Conservation (phyloP, 192 early-diverging fungal species). For the Paraglomus brasilianum region DNA sequence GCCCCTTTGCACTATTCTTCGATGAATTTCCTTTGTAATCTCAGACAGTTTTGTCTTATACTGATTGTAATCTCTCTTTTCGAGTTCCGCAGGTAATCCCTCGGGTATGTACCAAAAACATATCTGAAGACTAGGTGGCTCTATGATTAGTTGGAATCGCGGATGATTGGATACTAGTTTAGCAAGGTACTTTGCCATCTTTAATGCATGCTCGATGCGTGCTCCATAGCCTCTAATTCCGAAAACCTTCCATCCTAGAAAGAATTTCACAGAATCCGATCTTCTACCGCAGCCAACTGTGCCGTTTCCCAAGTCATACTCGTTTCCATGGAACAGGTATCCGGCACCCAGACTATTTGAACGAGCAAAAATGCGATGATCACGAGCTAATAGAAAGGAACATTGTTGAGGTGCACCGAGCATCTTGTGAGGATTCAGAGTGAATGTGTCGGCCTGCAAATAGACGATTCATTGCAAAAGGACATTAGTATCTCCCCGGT, state of each 20-base stretch:
- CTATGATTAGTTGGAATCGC: constrained; percentile 44
- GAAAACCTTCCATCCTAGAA: constrained; percentile 74
- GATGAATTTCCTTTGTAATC: constrained; percentile 47
- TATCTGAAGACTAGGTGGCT: constrained; percentile 50
- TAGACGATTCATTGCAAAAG: neutral
- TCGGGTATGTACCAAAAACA: constrained; percentile 79
- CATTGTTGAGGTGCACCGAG: constrained; percentile 78
- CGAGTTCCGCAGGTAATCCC: constrained; percentile 16
- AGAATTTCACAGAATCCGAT: constrained; percentile 78
- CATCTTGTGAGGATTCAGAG: constrained; percentile 82
- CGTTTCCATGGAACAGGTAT: constrained; percentile 69
- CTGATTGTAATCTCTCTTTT: constrained; percentile 28
- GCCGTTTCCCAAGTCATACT: constrained; percentile 72
- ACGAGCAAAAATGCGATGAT: constrained; percentile 53
- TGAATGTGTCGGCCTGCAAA: constrained; percentile 61
- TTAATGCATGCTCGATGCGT: constrained; percentile 60
- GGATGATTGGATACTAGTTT: constrained; percentile 31
- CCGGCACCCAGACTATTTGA: constrained; percentile 63
- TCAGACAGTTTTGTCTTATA: constrained; percentile 42
- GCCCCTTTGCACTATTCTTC: constrained; percentile 45
- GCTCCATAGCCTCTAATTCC: constrained; percentile 59
- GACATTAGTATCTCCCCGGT: neutral
- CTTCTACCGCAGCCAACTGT: constrained; percentile 78
- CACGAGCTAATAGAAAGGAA: constrained; percentile 64
- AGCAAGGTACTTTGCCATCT: constrained; percentile 50